phyloP scores from a whole-genome alignment of 805 yeast genomes.

The Yamadazyma paraphyllophila region DNA sequence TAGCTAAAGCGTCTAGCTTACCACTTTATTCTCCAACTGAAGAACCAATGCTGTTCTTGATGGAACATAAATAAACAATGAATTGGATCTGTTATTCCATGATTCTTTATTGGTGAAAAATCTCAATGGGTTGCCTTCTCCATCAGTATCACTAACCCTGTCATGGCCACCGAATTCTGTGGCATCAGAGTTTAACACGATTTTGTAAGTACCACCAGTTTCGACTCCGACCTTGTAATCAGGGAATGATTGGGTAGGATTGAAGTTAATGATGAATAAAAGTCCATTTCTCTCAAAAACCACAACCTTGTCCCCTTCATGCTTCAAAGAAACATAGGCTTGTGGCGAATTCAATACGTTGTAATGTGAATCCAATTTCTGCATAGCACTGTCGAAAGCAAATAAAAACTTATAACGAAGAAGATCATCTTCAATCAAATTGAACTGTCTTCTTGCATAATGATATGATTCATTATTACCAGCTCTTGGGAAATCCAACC shows the following conservation, averaged over 20 bases:
- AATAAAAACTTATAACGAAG: slow-evolving; percentile 77
- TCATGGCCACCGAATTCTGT: slow-evolving; percentile 76
- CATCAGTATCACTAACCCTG: slow-evolving; percentile 51
- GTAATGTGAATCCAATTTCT: slow-evolving; percentile 64
- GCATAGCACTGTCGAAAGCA: slow-evolving; percentile 85
- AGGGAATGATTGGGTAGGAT: slow-evolving; percentile 76
- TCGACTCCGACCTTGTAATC: slow-evolving; percentile 94
- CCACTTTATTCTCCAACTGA: slow-evolving; percentile 29
- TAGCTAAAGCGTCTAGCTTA: not conserved
- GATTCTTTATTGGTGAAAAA: slow-evolving; percentile 69
- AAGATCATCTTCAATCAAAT: slow-evolving; percentile 73
- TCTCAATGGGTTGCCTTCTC: slow-evolving; percentile 37
- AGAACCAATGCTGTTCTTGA: slow-evolving; percentile 52
- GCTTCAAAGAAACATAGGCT: slow-evolving; percentile 84
- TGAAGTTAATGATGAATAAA: slow-evolving; percentile 85
- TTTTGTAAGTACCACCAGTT: slow-evolving; percentile 66
- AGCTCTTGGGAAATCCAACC: slow-evolving; percentile 94
- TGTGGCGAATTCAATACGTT: slow-evolving; percentile 68
- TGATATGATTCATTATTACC: slow-evolving; percentile 88
- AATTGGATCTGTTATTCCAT: slow-evolving; percentile 82
- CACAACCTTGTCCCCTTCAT: slow-evolving; percentile 84
- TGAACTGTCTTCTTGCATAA: slow-evolving; percentile 94
- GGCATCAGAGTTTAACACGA: slow-evolving; percentile 75
- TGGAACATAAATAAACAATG: slow-evolving; percentile 79
- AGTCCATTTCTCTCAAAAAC: slow-evolving; percentile 87